Conservation (phyloP, 2,329 filamentous ascomycete genomes). For the Clonostachys rhizophaga region DNA sequence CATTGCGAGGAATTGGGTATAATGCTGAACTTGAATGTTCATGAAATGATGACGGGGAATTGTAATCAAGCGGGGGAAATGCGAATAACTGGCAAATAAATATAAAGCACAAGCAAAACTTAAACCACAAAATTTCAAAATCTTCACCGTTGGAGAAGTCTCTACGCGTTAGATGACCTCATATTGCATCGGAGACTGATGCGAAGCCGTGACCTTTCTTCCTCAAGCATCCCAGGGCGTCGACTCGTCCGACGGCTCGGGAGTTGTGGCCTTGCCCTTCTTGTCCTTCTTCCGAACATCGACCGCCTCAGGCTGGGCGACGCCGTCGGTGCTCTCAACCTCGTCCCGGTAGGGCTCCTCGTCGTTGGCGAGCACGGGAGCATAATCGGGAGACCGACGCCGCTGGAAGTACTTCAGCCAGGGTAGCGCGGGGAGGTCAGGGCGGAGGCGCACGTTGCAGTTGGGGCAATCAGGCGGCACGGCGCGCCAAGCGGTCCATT, state of each 20-base stretch:
- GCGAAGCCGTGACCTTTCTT: background rate
- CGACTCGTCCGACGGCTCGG: constrained; percentile 1
- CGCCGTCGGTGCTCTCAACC: constrained; percentile 5
- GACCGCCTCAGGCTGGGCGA: constrained; percentile 10
- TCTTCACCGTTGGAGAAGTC: too few species aligned
- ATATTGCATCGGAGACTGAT: too few species aligned
- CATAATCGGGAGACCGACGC: constrained; percentile 4
- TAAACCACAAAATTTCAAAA: too few species aligned
- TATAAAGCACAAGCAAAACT: too few species aligned
- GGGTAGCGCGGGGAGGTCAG: constrained; percentile 26
- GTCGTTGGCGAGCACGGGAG: constrained; percentile 13
- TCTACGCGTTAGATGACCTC: too few species aligned
- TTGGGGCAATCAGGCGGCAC: constrained; percentile 33
- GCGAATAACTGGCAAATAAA: too few species aligned
- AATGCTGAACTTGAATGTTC: too few species aligned
- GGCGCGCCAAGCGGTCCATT: constrained; percentile 30
- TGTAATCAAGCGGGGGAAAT: too few species aligned
- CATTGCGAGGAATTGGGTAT: too few species aligned
- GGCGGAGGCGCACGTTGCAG: constrained; percentile 29
- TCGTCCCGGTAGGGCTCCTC: constrained; percentile 17
- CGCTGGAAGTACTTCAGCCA: constrained; percentile 17
- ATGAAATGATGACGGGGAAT: too few species aligned
- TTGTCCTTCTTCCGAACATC: constrained; percentile 12
- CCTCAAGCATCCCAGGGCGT: background rate
- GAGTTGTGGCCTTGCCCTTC: constrained; percentile 11